A percentile compares a stretch with the other conserved stretches of the same genome.
Evolutionary conservation across 2,329 filamentous ascomycete genomes (phyloP).

Genomic region (Talaromyces sp.): DNA sequence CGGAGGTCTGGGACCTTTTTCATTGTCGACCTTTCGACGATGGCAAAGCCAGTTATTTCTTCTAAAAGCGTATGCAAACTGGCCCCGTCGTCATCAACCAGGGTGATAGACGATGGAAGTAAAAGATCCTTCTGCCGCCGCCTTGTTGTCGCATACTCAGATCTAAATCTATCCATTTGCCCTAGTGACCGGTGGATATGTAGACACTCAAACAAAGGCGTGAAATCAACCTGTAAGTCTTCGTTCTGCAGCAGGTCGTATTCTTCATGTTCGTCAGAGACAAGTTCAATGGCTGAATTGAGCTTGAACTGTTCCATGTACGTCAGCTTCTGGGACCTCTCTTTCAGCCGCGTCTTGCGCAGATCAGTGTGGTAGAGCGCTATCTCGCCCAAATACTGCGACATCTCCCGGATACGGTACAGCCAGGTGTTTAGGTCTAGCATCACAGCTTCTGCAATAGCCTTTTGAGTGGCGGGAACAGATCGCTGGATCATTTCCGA

Average conservation of each 20-base stretch:
- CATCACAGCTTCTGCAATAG: slow-evolving; percentile 96
- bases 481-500: slow-evolving; percentile 95
- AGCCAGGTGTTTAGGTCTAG: slow-evolving; percentile 95
- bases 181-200: slow-evolving; percentile 95
- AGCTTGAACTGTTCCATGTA: slow-evolving; percentile 81
- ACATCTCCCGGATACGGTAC: slow-evolving; percentile 89
- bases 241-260: slow-evolving; percentile 95
- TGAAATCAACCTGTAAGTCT: slow-evolving; percentile 90
- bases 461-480: slow-evolving; percentile 84
- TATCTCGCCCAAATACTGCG: slow-evolving; percentile 91
- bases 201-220: slow-evolving; percentile 86
- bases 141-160: slow-evolving; percentile 87
- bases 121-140: slow-evolving; percentile 88
- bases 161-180: slow-evolving; percentile 83
- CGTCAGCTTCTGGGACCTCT: slow-evolving; percentile 69
- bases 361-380: slow-evolving; percentile 95
- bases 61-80: slow-evolving; percentile 88
- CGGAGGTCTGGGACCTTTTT: slow-evolving; percentile 77
- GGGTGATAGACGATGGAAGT: slow-evolving; percentile 68
- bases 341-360: slow-evolving; percentile 74
- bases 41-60: slow-evolving; percentile 91
- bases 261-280: slow-evolving; percentile 91
- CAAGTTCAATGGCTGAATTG: slow-evolving; percentile 92
- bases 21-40: slow-evolving; percentile 93
- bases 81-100: slow-evolving; percentile 77